These are phyloP conservation scores for Cystobasidiaceae sp. DNA, from an alignment of 1,284 basidiomycete genomes.

Conservation along the genomic window DNA sequence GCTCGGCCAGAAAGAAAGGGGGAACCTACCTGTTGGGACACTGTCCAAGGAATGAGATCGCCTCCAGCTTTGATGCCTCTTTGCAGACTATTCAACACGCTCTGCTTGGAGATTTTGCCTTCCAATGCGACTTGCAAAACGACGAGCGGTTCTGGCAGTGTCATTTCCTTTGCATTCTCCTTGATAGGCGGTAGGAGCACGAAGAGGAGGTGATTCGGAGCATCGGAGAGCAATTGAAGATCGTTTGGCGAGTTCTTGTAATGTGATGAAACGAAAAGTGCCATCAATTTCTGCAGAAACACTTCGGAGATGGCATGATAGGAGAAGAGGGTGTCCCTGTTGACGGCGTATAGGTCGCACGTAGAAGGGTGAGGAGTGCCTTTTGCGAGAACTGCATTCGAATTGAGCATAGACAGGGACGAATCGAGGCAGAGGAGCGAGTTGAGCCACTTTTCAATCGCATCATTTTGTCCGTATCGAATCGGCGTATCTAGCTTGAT, in stretches of 20 bases:
- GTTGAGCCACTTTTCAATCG: slow-evolving; percentile 94
- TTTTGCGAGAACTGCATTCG: slow-evolving; percentile 50
- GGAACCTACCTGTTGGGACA: slow-evolving; percentile 68
- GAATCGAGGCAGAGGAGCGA: slow-evolving; percentile 86
- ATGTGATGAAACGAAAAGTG: slow-evolving; percentile 91
- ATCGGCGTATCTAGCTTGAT: slow-evolving; percentile 94
- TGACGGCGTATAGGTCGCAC: slow-evolving; percentile 94
- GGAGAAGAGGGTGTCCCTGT: slow-evolving; percentile 92
- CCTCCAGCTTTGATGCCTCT: slow-evolving; percentile 78
- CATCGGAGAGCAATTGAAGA: slow-evolving; percentile 91
- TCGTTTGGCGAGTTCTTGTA: slow-evolving; percentile 99
- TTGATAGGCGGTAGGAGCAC: slow-evolving; percentile 87
- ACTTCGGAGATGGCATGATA: slow-evolving; percentile 95
- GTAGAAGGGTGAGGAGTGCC: slow-evolving; percentile 88
- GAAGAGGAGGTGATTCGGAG: slow-evolving; percentile 93
- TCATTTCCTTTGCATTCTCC: slow-evolving; percentile 63
- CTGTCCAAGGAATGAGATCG: slow-evolving; percentile 96
- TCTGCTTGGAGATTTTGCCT: slow-evolving; percentile 81
- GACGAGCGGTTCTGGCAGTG: slow-evolving; percentile 86
- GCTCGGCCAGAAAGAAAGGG: background rate
- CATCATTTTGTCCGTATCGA: slow-evolving; percentile 80
- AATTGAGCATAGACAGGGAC: slow-evolving; percentile 53
- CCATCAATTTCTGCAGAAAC: slow-evolving; percentile 98
- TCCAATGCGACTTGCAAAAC: slow-evolving; percentile 94
- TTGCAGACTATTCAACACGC: slow-evolving; percentile 77